These are phyloP conservation scores for Straminergon stramineum DNA, from an alignment of 225 moss, liverwort and hornwort genomes.

Conservation along the genomic window DNA sequence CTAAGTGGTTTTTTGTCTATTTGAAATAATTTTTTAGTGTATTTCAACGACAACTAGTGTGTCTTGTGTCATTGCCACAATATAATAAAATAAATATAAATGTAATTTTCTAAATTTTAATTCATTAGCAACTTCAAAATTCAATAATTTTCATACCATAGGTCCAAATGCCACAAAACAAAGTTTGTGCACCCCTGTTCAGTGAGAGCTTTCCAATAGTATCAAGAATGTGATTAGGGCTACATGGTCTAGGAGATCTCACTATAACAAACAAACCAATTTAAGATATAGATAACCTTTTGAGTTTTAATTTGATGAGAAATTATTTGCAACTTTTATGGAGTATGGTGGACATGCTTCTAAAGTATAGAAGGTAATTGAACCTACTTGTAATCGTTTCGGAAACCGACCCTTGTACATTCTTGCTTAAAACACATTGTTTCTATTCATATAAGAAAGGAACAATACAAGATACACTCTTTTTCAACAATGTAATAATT, in stretches of 20 bases:
- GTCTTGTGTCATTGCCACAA: too few species aligned
- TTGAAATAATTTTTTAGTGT: neutral
- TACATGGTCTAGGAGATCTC: too few species aligned
- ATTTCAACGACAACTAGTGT: neutral
- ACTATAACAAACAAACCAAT: too few species aligned
- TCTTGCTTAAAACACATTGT: fast-evolving
- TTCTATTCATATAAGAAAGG: neutral
- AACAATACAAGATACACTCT: fast-evolving
- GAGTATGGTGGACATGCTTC: neutral
- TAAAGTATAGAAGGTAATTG: neutral
- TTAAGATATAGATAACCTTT: neutral
- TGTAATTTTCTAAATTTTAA: too few species aligned
- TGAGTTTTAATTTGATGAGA: neutral
- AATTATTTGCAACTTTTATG: neutral
- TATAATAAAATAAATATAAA: too few species aligned
- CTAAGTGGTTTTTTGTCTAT: neutral
- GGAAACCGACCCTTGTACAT: neutral
- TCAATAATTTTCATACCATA: too few species aligned
- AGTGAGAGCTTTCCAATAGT: too few species aligned
- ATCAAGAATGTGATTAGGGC: too few species aligned
- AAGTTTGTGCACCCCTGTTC: too few species aligned
- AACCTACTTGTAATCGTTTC: neutral
- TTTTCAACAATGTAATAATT: neutral
- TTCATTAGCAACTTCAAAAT: too few species aligned
- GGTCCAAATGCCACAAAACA: too few species aligned